These are phyloP conservation scores for Irpex rosettiformis DNA, from an alignment of 1,284 basidiomycete species.

Conservation along the genomic window DNA sequence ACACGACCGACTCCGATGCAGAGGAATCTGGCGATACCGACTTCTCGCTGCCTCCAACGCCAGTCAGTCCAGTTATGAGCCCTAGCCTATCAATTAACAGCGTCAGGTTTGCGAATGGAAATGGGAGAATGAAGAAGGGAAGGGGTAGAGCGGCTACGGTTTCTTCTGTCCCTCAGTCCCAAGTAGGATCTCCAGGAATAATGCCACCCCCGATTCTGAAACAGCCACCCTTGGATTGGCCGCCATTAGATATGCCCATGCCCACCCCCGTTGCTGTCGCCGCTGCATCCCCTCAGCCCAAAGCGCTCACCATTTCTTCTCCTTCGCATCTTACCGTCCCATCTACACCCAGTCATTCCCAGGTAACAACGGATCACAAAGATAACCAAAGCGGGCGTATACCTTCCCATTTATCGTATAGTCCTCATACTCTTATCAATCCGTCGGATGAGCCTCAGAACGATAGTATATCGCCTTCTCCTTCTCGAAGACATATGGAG, in stretches of 20 bases:
- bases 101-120: slow-evolving; percentile 10
- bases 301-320: neutral
- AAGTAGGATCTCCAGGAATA: slow-evolving; percentile 2
- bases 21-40: slow-evolving; percentile 10
- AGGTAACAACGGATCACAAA: neutral
- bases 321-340: neutral
- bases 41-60: slow-evolving; percentile 9
- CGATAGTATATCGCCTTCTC: neutral
- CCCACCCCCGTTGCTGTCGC: slow-evolving; percentile 25
- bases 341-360: neutral
- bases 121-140: neutral
- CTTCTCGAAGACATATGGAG: neutral
- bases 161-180: slow-evolving; percentile 11
- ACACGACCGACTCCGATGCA: slow-evolving; percentile 11
- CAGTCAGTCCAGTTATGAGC: slow-evolving; percentile 7
- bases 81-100: slow-evolving; percentile 2
- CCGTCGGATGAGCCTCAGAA: neutral
- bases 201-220: slow-evolving; percentile 12
- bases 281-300: neutral
- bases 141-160: slow-evolving; percentile 11
- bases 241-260: slow-evolving; percentile 46
- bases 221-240: slow-evolving; percentile 48
- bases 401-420: neutral
- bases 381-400: neutral
- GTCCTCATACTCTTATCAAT: neutral